Conservation (phyloP, 1,284 basidiomycete genomes). For the Schizopora paradoxa region DNA sequence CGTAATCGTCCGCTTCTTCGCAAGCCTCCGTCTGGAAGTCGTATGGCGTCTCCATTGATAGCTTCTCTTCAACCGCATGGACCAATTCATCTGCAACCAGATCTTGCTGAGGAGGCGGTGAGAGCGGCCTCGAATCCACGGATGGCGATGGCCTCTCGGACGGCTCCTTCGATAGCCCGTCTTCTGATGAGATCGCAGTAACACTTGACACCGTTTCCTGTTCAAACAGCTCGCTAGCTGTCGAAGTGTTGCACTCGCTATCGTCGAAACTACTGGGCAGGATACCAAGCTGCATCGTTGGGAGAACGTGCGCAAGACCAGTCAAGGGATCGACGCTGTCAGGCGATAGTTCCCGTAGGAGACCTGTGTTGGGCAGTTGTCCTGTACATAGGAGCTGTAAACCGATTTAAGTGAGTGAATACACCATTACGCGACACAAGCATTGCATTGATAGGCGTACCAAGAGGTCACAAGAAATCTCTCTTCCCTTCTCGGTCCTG, state of each 20-base stretch:
- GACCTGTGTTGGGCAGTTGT: conserved; percentile 62
- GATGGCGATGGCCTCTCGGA: neutral
- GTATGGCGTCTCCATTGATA: conserved; percentile 25
- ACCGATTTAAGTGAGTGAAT: too few relatives aligned
- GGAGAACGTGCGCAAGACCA: conserved; percentile 49
- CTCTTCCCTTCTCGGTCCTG: conserved; percentile 50
- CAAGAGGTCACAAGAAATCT: conserved; percentile 58
- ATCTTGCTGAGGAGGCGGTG: neutral
- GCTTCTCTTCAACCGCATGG: conserved; percentile 22
- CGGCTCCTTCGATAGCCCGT: too few relatives aligned
- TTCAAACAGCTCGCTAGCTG: too few relatives aligned
- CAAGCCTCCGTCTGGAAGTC: neutral
- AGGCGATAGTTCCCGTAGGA: conserved; percentile 49
- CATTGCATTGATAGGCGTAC: conserved; percentile 32
- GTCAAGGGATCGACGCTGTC: conserved; percentile 43
- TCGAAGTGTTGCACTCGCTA: too few relatives aligned
- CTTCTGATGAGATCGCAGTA: too few relatives aligned
- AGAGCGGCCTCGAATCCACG: neutral
- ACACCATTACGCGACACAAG: neutral
- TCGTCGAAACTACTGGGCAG: too few relatives aligned
- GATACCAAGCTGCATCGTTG: conserved; percentile 54
- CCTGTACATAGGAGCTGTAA: conserved; percentile 69
- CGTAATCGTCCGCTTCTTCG: neutral
- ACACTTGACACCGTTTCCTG: too few relatives aligned
- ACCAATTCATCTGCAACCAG: too few relatives aligned